Percentiles rank a stretch among this genome's conserved stretches.
Evolutionary conservation across 495 filamentous ascomycete genomes (phyloP).

Genomic region (Penicillium ochrochloron): DNA sequence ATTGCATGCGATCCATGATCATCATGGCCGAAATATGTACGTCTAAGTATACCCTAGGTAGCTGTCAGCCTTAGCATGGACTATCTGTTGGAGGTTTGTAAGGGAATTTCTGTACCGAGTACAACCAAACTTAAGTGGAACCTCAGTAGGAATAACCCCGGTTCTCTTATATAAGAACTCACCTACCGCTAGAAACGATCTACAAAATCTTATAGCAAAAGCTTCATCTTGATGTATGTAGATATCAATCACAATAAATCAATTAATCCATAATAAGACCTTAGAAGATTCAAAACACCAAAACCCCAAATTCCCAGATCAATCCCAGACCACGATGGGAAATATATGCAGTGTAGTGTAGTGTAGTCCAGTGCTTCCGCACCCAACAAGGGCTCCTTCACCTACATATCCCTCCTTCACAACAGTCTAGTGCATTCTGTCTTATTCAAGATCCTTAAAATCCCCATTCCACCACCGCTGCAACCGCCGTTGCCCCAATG

Average conservation of each 20-base stretch:
- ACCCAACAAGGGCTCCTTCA: not conserved
- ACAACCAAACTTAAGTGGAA: no score
- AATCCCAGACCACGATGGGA: not conserved
- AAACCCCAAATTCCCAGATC: not conserved
- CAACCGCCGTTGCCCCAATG: constrained; percentile 39
- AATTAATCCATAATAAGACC: no score
- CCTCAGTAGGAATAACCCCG: no score
- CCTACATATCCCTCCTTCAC: not conserved
- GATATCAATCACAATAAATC: constrained; percentile 1
- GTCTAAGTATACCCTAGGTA: no score
- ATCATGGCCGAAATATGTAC: no score
- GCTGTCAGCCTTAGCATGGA: no score
- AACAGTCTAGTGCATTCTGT: not conserved
- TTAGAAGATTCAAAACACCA: no score
- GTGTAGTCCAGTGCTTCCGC: not conserved
- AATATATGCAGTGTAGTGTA: not conserved
- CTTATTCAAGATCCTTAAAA: constrained; percentile 39
- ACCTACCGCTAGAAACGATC: not conserved
- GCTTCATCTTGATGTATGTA: not conserved
- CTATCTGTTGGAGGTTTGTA: no score
- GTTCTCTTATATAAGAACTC: no score
- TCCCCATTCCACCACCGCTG: constrained; percentile 53
- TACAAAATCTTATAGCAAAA: not conserved
- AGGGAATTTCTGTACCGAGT: no score
- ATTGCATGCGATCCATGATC: no score